phyloP scores from a whole-genome alignment of 805 yeast genomes.

The Lipomyces yamanashiensis region DNA sequence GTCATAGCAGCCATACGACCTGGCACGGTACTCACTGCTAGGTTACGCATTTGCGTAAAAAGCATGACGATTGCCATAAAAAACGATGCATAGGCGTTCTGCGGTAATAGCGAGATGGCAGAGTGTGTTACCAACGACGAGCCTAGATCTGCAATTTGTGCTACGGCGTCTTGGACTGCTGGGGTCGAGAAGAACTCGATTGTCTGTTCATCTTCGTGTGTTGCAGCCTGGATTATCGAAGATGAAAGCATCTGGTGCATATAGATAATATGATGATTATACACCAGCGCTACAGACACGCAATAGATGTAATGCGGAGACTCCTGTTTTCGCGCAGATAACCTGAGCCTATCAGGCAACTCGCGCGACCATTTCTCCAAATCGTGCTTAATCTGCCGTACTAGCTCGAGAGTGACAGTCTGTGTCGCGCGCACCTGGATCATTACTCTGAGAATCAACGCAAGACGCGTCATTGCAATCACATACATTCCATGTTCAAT shows the following conservation, averaged over 20 bases:
- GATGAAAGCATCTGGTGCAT: slow-evolving; percentile 25
- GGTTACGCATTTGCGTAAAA: slow-evolving; percentile 19
- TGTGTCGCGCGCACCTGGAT: slow-evolving; percentile 9
- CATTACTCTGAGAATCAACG: slow-evolving; percentile 13
- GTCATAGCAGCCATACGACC: not conserved
- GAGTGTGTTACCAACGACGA: slow-evolving; percentile 26
- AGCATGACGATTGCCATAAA: slow-evolving; percentile 36
- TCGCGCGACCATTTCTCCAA: slow-evolving; percentile 1
- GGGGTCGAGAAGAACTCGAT: slow-evolving; percentile 4
- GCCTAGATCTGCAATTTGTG: slow-evolving; percentile 26
- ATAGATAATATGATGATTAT: slow-evolving; percentile 31
- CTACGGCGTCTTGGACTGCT: slow-evolving; percentile 21
- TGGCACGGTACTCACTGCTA: not conserved
- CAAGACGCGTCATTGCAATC: slow-evolving; percentile 10
- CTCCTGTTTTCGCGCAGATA: not conserved
- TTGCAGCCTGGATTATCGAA: not conserved
- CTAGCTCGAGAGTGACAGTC: slow-evolving; percentile 2
- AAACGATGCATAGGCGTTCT: slow-evolving; percentile 26
- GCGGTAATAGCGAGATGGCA: slow-evolving; percentile 21
- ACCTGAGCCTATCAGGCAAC: slow-evolving; percentile 2
- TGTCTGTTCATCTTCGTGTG: not conserved
- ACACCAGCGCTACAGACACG: slow-evolving; percentile 18
- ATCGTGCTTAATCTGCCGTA: not conserved
- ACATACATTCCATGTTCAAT: slow-evolving; percentile 13
- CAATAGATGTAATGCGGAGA: slow-evolving; percentile 1